Conservation (phyloP, 2,329 filamentous ascomycete genomes). For the Botrytis aclada region DNA sequence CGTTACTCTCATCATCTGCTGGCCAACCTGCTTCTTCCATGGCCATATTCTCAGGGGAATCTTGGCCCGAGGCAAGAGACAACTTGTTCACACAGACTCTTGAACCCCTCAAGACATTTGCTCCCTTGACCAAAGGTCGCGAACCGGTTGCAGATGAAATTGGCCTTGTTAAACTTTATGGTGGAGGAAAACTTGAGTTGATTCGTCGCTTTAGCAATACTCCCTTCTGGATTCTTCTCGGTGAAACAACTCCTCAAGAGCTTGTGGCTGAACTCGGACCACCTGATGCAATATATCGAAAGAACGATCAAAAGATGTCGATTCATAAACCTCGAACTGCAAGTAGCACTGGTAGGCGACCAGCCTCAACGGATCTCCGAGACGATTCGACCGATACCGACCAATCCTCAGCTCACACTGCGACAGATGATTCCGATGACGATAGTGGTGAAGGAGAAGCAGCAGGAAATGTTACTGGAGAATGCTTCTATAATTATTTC, state of each 20-base stretch:
- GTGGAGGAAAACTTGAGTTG: conserved; percentile 75
- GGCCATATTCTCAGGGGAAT: conserved; percentile 86
- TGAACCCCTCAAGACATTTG: conserved; percentile 69
- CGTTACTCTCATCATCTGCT: conserved; percentile 74
- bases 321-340: conserved; percentile 68
- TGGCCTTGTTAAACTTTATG: conserved; percentile 73
- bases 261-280: conserved; percentile 86
- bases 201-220: conserved; percentile 66
- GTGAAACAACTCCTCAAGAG: conserved; percentile 88
- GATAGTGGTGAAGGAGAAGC: conserved; percentile 60
- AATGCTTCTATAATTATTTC: conserved; percentile 97
- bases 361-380: conserved; percentile 40
- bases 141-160: conserved; percentile 87
- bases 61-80: conserved; percentile 80
- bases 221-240: conserved; percentile 70
- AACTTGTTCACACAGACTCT: conserved; percentile 73
- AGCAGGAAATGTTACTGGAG: conserved; percentile 56
- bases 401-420: conserved; percentile 69
- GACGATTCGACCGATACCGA: conserved; percentile 69
- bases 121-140: conserved; percentile 65
- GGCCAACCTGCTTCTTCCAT: conserved; percentile 78
- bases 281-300: conserved; percentile 90
- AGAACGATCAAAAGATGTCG: conserved; percentile 83
- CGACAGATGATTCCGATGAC: conserved; percentile 64
- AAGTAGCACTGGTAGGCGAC: conserved; percentile 50